Conservation (phyloP, 164 flowering plant genomes). For the Hamamelis virginiana region DNA sequence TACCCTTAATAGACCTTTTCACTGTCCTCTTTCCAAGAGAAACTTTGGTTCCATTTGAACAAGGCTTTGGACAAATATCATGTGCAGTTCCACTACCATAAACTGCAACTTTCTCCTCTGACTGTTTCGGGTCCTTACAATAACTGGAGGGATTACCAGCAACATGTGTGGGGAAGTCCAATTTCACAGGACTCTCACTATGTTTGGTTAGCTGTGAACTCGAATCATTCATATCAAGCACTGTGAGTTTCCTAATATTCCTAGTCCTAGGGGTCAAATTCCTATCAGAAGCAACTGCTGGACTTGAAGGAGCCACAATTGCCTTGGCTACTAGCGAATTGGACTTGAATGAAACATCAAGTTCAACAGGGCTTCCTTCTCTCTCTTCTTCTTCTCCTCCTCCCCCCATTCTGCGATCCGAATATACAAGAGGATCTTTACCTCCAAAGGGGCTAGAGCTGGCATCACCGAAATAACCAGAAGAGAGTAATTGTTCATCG, state of each 20-base stretch:
- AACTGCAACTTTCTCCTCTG: constrained; percentile 14
- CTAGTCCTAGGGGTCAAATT: constrained; percentile 23
- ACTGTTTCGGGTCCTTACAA: constrained; percentile 14
- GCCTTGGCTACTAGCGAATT: constrained; percentile 75
- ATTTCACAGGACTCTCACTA: constrained; percentile 12
- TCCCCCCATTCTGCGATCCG: constrained; percentile 11
- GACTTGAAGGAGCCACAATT: constrained; percentile 38
- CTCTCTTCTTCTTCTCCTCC: constrained; percentile 30
- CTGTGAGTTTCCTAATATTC: constrained; percentile 24
- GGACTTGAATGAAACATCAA: constrained; percentile 80
- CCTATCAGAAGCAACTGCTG: constrained; percentile 23
- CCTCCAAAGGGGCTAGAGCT: constrained; percentile 29
- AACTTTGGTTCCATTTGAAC: constrained; percentile 3
- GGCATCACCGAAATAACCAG: constrained; percentile 19
- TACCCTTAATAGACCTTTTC: constrained; percentile 9
- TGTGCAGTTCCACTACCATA: constrained; percentile 11
- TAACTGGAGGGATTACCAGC: constrained; percentile 17
- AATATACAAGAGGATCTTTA: constrained; percentile 24
- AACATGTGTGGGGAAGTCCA: constrained; percentile 9
- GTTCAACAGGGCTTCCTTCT: constrained; percentile 58
- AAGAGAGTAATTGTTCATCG: constrained; percentile 20
- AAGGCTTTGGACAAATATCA: constrained; percentile 11
- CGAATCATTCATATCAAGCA: constrained; percentile 17
- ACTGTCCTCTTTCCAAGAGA: constrained; percentile 6
- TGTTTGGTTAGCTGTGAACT: constrained; percentile 10